Percentiles rank a stretch among this genome's conserved stretches.
Evolutionary conservation across 139 green algal genomes (phyloP).

Genomic region (Haematococcus lacustris): DNA sequence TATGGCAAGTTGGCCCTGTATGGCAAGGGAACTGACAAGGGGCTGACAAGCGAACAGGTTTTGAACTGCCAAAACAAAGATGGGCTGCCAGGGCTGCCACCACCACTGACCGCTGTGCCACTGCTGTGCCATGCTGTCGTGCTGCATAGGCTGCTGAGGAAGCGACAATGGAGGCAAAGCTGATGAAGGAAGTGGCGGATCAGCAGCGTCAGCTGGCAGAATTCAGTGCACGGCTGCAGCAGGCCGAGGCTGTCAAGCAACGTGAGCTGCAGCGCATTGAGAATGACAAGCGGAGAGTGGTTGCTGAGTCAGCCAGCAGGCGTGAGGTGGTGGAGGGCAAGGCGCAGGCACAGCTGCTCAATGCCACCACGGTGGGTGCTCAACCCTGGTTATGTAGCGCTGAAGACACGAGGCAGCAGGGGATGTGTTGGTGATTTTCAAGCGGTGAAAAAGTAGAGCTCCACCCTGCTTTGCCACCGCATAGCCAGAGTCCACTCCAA

Average conservation of each 20-base stretch:
- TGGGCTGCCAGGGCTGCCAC: too few species aligned
- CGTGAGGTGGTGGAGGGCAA: background rate
- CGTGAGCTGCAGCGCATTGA: constrained; percentile 7
- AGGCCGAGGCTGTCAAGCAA: too few species aligned
- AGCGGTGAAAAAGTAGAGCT: background rate
- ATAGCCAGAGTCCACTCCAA: background rate
- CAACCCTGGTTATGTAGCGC: background rate
- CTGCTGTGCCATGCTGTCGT: too few species aligned
- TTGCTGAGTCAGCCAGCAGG: background rate
- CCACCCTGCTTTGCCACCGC: background rate
- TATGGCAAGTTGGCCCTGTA: background rate
- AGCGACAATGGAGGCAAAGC: background rate
- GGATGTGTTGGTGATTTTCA: background rate
- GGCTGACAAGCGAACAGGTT: background rate
- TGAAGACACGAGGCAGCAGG: background rate
- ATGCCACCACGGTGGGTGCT: background rate
- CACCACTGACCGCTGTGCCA: too few species aligned
- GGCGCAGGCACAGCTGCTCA: background rate
- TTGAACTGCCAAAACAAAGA: background rate
- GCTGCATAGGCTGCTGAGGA: constrained; percentile 1
- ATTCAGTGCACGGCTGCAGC: too few species aligned
- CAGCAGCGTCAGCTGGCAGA: background rate
- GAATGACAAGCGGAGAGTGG: constrained; percentile 8
- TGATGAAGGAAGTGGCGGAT: background rate
- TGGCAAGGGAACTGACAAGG: background rate